These are phyloP conservation scores for Mortierella sp. DNA, from an alignment of 371 early-diverging fungal genomes.

Conservation along the genomic window DNA sequence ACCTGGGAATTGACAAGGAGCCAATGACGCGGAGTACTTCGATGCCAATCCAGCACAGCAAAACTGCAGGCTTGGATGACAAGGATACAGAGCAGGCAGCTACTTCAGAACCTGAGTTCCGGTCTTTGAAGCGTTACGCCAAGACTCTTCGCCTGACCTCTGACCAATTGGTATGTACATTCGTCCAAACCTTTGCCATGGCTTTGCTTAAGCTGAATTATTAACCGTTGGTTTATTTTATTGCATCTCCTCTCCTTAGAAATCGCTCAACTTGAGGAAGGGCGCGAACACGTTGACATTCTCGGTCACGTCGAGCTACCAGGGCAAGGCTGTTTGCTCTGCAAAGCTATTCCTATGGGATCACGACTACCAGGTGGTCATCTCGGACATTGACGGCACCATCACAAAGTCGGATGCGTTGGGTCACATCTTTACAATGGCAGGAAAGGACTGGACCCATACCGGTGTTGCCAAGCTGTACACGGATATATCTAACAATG, in stretches of 20 bases:
- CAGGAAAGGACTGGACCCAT: slow-evolving; percentile 99
- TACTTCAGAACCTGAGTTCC: slow-evolving; percentile 13
- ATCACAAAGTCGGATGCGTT: slow-evolving; percentile 99
- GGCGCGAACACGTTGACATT: slow-evolving; percentile 95
- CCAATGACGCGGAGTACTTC: slow-evolving; percentile 34
- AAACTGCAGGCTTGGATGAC: slow-evolving; percentile 10
- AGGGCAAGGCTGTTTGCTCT: slow-evolving; percentile 83
- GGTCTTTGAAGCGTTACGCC: slow-evolving; percentile 73
- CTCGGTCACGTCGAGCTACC: slow-evolving; percentile 83
- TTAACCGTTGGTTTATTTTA: neutral
- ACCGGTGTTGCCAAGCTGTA: slow-evolving; percentile 96
- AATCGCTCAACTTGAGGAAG: slow-evolving; percentile 82
- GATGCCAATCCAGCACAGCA: slow-evolving; percentile 19
- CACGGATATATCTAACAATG: slow-evolving; percentile 95
- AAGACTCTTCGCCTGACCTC: slow-evolving; percentile 94
- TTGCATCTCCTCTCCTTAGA: slow-evolving; percentile 52
- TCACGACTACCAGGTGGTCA: slow-evolving; percentile 89
- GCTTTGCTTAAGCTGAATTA: neutral
- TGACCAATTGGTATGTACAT: slow-evolving; percentile 78
- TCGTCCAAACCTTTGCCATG: too few species aligned
- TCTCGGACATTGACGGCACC: slow-evolving; percentile 99
- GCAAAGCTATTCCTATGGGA: slow-evolving; percentile 95
- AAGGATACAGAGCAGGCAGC: slow-evolving; percentile 9
- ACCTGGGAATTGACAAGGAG: neutral
- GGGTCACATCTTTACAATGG: slow-evolving; percentile 98